phyloP scores from a whole-genome alignment of 2,329 filamentous ascomycete genomes.

The Cladosporium phlei region DNA sequence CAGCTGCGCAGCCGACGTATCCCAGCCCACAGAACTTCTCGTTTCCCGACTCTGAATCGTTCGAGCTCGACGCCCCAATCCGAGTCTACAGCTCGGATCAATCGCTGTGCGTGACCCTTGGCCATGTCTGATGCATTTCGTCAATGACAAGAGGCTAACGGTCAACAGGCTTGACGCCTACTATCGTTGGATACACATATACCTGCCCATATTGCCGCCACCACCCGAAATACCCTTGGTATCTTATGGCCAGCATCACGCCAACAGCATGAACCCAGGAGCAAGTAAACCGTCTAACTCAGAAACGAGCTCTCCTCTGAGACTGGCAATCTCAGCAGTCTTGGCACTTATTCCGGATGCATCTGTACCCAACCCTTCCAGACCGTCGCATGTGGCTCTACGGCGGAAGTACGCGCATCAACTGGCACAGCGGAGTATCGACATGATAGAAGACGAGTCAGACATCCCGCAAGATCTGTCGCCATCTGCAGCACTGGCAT shows the following conservation, averaged over 20 bases:
- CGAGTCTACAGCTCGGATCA: background rate
- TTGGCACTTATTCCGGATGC: conserved; percentile 46
- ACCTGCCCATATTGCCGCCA: conserved; percentile 47
- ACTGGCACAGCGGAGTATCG: conserved; percentile 45
- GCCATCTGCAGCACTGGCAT: conserved; percentile 43
- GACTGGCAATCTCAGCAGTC: conserved; percentile 47
- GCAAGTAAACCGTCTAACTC: too few relatives aligned
- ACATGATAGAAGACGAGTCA: conserved; percentile 46
- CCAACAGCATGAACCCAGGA: too few relatives aligned
- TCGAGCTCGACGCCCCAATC: background rate
- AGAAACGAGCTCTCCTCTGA: conserved; percentile 34
- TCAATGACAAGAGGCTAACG: conserved; percentile 1
- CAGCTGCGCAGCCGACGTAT: background rate
- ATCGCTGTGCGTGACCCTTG: background rate
- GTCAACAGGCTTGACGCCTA: conserved; percentile 45
- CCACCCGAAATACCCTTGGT: too few relatives aligned
- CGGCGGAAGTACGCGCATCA: conserved; percentile 47
- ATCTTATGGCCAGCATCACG: too few relatives aligned
- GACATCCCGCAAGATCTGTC: conserved; percentile 46
- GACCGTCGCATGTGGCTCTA: conserved; percentile 40
- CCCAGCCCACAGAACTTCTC: background rate
- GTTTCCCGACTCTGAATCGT: background rate
- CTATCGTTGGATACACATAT: conserved; percentile 50
- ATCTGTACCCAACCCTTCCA: conserved; percentile 34
- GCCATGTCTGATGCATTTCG: background rate